phyloP scores from a whole-genome alignment of 306 rosid species.

The Chamaecrista fasciculata region DNA sequence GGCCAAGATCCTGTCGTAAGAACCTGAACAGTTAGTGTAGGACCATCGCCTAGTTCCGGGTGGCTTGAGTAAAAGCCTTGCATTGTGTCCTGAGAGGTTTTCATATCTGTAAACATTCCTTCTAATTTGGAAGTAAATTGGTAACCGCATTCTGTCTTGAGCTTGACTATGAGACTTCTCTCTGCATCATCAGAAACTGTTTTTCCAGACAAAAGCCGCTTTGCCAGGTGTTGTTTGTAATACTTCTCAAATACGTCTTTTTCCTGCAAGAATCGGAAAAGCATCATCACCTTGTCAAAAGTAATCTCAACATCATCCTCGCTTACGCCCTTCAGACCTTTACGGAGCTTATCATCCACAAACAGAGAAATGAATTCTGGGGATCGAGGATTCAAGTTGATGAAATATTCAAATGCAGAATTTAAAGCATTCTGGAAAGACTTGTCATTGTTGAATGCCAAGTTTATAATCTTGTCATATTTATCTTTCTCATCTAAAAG shows the following conservation, averaged over 20 bases:
- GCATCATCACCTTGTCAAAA: constrained; percentile 83
- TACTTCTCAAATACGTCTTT: constrained; percentile 82
- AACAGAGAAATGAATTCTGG: constrained; percentile 84
- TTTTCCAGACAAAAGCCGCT: constrained; percentile 82
- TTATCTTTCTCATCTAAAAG: constrained; percentile 76
- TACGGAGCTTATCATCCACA: constrained; percentile 78
- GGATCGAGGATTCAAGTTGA: constrained; percentile 68
- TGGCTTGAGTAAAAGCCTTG: constrained; percentile 64
- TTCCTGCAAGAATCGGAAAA: constrained; percentile 79
- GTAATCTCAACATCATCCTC: constrained; percentile 76
- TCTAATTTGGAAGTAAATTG: constrained; percentile 81
- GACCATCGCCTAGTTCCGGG: constrained; percentile 64
- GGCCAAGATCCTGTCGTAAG: constrained; percentile 88
- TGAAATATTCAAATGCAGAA: constrained; percentile 72
- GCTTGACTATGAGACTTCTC: constrained; percentile 82
- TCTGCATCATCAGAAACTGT: constrained; percentile 82
- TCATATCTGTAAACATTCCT: constrained; percentile 87
- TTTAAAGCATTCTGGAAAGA: constrained; percentile 72
- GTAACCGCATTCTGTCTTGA: constrained; percentile 82
- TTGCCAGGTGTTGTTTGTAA: constrained; percentile 83
- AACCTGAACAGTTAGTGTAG: constrained; percentile 74
- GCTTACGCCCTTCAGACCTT: constrained; percentile 74
- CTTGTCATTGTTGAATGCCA: constrained; percentile 69
- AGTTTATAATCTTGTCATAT: constrained; percentile 57
- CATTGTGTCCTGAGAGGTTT: constrained; percentile 75